phyloP scores from a whole-genome alignment of 768 basidiomycete genomes.

The Hortiboletus flavorubellus region DNA sequence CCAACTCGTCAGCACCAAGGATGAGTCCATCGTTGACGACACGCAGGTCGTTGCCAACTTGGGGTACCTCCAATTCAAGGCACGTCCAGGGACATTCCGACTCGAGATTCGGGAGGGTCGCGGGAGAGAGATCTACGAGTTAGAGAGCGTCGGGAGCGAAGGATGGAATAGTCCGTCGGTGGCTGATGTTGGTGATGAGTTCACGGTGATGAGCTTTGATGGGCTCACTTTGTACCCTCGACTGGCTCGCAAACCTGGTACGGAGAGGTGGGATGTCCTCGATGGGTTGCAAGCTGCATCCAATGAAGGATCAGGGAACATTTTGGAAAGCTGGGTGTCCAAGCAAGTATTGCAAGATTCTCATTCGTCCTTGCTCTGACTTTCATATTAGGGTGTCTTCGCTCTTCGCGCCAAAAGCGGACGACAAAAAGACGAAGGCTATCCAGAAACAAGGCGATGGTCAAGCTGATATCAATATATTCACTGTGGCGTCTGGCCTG shows the following conservation, averaged over 20 bases:
- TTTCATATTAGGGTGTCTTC: conserved; percentile 39
- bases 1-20: conserved; percentile 56
- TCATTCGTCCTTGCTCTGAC: conserved; percentile 1
- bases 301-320: conserved; percentile 31
- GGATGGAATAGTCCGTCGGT: conserved; percentile 83
- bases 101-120: conserved; percentile 81
- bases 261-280: conserved; percentile 82
- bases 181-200: conserved; percentile 62
- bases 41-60: conserved; percentile 93
- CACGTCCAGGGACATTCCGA: conserved; percentile 82
- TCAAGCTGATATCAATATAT: conserved; percentile 96
- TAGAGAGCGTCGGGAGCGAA: conserved; percentile 85
- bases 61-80: conserved; percentile 95
- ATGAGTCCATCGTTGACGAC: conserved; percentile 58
- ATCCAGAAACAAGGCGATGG: conserved; percentile 28
- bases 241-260: conserved; percentile 63
- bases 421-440: conserved; percentile 17
- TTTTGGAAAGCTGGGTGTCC: conserved; percentile 48
- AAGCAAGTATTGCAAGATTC: conserved; percentile 38
- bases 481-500: conserved; percentile 95
- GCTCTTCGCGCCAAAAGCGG: conserved; percentile 36
- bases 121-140: conserved; percentile 72
- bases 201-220: conserved; percentile 86
- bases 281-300: conserved; percentile 39
- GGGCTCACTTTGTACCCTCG: conserved; percentile 87